These are phyloP conservation scores for Dothidotthia symphoricarpi DNA, from an alignment of 2,329 filamentous ascomycete species.

Conservation along the genomic window DNA sequence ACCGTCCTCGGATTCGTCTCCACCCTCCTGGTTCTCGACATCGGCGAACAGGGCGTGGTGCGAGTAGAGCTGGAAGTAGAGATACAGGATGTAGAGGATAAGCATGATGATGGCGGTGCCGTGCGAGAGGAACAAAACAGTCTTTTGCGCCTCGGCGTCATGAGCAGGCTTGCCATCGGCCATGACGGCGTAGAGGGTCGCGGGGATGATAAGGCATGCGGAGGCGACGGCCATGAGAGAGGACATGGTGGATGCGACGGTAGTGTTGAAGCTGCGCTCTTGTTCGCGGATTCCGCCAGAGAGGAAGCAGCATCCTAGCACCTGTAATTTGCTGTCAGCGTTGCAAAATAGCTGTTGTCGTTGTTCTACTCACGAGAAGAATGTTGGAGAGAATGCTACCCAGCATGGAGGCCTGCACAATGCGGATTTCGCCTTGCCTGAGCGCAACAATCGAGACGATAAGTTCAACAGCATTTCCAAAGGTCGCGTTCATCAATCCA, in stretches of 20 bases:
- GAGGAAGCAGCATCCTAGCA: constrained; percentile 56
- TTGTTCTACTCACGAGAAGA: constrained; percentile 60
- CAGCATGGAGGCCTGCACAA: constrained; percentile 97
- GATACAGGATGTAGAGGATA: constrained; percentile 54
- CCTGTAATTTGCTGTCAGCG: constrained; percentile 53
- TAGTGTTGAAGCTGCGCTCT: constrained; percentile 63
- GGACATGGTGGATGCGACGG: constrained; percentile 74
- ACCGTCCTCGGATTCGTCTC: constrained; percentile 33
- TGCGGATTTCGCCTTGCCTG: constrained; percentile 79
- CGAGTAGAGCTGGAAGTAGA: constrained; percentile 56
- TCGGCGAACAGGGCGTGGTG: constrained; percentile 51
- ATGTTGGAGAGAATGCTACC: constrained; percentile 95
- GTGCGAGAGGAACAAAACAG: constrained; percentile 52
- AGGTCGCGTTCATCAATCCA: constrained; percentile 72
- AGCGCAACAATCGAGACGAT: constrained; percentile 90
- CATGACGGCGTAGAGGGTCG: constrained; percentile 52
- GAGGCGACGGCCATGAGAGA: constrained; percentile 58
- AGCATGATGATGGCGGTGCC: constrained; percentile 56
- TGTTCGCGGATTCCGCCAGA: constrained; percentile 47
- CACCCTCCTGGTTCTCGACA: constrained; percentile 32
- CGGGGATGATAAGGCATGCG: constrained; percentile 55
- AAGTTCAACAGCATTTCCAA: constrained; percentile 76
- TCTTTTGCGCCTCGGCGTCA: constrained; percentile 46
- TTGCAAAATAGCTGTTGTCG: neutral
- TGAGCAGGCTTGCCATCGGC: constrained; percentile 37